phyloP scores from a whole-genome alignment of 2,329 filamentous ascomycete species.

The Verticillium nonalfalfae region DNA sequence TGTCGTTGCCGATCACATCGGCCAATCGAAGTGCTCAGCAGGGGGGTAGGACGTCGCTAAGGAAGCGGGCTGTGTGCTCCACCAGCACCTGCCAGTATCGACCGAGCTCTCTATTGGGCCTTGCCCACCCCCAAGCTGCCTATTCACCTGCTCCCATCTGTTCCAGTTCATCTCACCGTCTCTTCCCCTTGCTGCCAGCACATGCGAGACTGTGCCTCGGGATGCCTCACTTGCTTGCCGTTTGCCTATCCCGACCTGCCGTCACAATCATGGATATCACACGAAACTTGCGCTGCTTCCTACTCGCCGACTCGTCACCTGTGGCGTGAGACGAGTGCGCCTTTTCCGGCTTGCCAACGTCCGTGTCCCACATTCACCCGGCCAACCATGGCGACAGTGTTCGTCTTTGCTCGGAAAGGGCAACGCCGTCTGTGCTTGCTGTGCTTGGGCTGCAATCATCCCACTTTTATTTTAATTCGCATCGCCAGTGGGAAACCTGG shows the following conservation, averaged over 20 bases:
- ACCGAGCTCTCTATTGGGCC: neutral
- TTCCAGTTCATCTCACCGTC: neutral
- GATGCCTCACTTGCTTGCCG: neutral
- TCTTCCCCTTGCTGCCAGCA: neutral
- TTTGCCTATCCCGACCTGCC: neutral
- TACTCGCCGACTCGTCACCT: neutral
- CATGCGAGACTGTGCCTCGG: neutral
- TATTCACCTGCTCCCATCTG: neutral
- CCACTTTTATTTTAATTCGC: neutral
- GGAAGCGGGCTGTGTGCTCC: conserved; percentile 14
- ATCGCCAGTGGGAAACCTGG: neutral
- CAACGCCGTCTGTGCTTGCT: neutral
- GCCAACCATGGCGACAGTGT: neutral
- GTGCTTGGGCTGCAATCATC: neutral
- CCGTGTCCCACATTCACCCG: neutral
- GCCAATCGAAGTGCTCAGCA: conserved; percentile 19
- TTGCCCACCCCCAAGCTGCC: neutral
- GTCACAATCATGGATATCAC: neutral
- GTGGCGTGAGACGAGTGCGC: neutral
- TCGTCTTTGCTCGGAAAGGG: neutral
- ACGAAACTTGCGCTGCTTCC: neutral
- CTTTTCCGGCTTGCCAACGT: neutral
- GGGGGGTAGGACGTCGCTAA: conserved; percentile 11
- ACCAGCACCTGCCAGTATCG: neutral
- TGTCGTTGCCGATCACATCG: conserved; percentile 19